phyloP scores from a whole-genome alignment of 148 eudicot species.

The Rhododendron henanense region DNA sequence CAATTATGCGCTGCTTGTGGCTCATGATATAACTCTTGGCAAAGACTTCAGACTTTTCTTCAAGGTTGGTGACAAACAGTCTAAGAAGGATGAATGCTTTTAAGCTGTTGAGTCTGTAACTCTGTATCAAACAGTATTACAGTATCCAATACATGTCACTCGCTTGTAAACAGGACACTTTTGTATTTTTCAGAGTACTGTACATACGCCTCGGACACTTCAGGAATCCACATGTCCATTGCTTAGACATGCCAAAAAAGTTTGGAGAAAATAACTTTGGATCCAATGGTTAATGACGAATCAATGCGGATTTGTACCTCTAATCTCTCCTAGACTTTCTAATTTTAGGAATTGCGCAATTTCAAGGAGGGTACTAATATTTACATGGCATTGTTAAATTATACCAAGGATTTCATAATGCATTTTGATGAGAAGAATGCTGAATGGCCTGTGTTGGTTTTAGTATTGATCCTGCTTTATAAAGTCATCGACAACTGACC shows the following conservation, averaged over 20 bases:
- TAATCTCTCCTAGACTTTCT: not conserved
- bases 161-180: not conserved
- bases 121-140: not conserved
- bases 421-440: not conserved
- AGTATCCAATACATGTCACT: not conserved
- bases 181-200: not conserved
- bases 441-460: not conserved
- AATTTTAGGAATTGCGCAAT: not conserved
- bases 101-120: not conserved
- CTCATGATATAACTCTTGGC: constrained; percentile 95
- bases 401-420: not conserved
- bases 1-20: constrained; percentile 73
- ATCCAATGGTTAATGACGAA: not conserved
- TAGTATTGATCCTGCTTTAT: not conserved
- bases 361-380: not conserved
- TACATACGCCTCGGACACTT: not conserved
- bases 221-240: not conserved
- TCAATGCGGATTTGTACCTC: not conserved
- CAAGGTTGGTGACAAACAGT: constrained; percentile 45
- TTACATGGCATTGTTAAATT: not conserved
- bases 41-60: constrained; percentile 90
- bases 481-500: not conserved
- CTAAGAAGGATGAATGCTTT: not conserved
- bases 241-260: not conserved
- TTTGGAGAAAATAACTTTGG: not conserved